These are phyloP conservation scores for Thalassiosira sp. DNA, from an alignment of 352 stramenopile genomes.

Conservation along the genomic window DNA sequence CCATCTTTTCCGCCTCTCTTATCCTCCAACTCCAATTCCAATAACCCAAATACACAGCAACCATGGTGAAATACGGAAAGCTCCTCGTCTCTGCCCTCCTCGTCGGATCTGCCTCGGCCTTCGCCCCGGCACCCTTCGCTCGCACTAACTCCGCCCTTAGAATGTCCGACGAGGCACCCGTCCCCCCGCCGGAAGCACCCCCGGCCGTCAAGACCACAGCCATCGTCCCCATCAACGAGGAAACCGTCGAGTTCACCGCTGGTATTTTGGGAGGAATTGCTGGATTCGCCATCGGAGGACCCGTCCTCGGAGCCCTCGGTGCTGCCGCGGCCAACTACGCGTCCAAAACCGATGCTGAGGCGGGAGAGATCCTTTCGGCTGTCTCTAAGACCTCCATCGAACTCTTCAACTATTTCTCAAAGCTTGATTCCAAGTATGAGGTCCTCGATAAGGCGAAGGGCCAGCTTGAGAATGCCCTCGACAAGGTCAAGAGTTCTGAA, in stretches of 20 bases:
- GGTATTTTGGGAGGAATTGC: constrained; percentile 77
- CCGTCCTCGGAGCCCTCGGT: constrained; percentile 75
- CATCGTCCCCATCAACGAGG: constrained; percentile 84
- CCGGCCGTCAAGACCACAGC: constrained; percentile 33
- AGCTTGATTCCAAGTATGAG: constrained; percentile 86
- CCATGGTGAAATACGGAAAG: constrained; percentile 58
- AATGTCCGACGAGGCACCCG: constrained; percentile 60
- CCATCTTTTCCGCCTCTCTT: neutral
- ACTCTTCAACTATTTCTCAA: constrained; percentile 87
- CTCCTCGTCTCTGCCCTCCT: constrained; percentile 41
- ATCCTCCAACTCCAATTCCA: neutral
- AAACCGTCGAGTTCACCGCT: constrained; percentile 86
- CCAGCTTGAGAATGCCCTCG: constrained; percentile 63
- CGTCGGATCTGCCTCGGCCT: constrained; percentile 43
- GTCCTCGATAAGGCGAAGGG: constrained; percentile 65
- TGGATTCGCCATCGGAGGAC: constrained; percentile 82
- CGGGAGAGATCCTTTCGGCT: constrained; percentile 75
- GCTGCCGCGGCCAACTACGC: constrained; percentile 83
- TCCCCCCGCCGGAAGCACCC: constrained; percentile 26
- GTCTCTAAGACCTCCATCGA: constrained; percentile 85
- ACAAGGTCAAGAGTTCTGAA: constrained; percentile 82
- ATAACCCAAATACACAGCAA: no score
- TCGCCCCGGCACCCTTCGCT: constrained; percentile 27
- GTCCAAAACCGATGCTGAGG: constrained; percentile 83
- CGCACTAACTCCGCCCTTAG: constrained; percentile 14